Base-by-base conservation (phyloP, 129 eudicot species). In the Deinandra increscens region DNA sequence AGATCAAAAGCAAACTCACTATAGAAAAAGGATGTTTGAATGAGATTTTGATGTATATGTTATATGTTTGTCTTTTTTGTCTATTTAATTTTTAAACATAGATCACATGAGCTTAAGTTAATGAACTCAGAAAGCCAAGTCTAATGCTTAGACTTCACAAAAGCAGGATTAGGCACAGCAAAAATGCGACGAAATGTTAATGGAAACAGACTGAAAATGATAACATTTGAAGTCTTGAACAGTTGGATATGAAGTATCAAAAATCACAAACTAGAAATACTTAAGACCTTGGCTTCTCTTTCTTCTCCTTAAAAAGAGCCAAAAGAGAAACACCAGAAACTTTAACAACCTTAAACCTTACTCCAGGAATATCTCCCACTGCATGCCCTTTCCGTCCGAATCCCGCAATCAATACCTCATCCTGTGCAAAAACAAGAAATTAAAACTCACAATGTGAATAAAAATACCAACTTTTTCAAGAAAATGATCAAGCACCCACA, bases 281-380 rank as follows among this genome's bases (percentile, higher is more conserved):
- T 60, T 76, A 77, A 72, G 91, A 77, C 65, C 77, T 72, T 42
- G 83, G 82, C 69, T 75, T 78, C 64, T 81, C 86, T 64, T 78
- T 78, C 84, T 82, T 82, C 76, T 82, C 87, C 84, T 82, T 82
- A 50, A 82, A 82, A 49, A 82, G 81, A 43, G 87, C 87, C 75
- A 82, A 55, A 41, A 82, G 84, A 14, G 84, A 82, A 3, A 82
- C 87, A 31, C 87, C 87, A 4, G 87, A 79, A 6, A 82, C 87
- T 84, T 82, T 82, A 39, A 84, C 81, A 68, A 76, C 83, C 62
- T 84, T 81, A 20, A 84, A 78, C 33, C 88, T 75, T 37, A 82
- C 83, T 48, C 87, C 87, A 3, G 87, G 87, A 79, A 82, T 82
- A 79, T 82, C 86, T 74, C 86, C 86, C 38, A 82, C 86, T 3